Conservation (phyloP, 106 monocot species). For the Dendrobium officinale region DNA sequence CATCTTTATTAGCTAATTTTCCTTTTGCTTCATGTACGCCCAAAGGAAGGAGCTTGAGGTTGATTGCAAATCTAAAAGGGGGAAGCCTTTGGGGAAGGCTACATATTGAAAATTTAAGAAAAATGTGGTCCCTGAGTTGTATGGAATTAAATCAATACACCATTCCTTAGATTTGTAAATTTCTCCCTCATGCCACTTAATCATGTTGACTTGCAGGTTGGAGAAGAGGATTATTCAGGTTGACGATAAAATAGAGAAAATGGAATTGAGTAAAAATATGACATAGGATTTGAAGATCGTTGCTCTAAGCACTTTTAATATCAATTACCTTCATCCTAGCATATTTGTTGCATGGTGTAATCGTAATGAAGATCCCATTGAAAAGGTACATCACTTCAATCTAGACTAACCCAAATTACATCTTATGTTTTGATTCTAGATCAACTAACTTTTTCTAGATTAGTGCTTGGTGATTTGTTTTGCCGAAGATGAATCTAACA, state of each 20-base stretch:
- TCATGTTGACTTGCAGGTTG: too few relatives aligned
- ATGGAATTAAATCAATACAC: constrained; percentile 19
- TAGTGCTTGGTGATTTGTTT: too few relatives aligned
- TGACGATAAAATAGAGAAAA: too few relatives aligned
- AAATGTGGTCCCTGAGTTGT: constrained; percentile 68
- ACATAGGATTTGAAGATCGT: too few relatives aligned
- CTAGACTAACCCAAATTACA: background rate
- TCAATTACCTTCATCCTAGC: too few relatives aligned
- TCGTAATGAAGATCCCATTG: constrained; percentile 89
- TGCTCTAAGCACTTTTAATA: too few relatives aligned
- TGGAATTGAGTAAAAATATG: too few relatives aligned
- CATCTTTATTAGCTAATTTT: background rate
- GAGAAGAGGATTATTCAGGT: too few relatives aligned
- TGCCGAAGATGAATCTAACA: too few relatives aligned
- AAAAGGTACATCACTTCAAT: constrained; percentile 47
- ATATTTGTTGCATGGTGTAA: background rate
- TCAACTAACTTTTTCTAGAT: too few relatives aligned
- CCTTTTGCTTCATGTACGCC: constrained; percentile 19
- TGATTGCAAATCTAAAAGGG: constrained; percentile 62
- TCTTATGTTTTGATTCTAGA: background rate
- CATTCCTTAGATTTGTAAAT: too few relatives aligned
- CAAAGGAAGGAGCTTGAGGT: constrained; percentile 56
- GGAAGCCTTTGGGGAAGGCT: constrained; percentile 70
- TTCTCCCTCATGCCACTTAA: too few relatives aligned
- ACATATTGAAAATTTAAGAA: constrained; percentile 55